Percentiles rank a stretch among this genome's conserved stretches.
Evolutionary conservation across 139 green algal genomes (phyloP).

Genomic region (Chlorella sp.): DNA sequence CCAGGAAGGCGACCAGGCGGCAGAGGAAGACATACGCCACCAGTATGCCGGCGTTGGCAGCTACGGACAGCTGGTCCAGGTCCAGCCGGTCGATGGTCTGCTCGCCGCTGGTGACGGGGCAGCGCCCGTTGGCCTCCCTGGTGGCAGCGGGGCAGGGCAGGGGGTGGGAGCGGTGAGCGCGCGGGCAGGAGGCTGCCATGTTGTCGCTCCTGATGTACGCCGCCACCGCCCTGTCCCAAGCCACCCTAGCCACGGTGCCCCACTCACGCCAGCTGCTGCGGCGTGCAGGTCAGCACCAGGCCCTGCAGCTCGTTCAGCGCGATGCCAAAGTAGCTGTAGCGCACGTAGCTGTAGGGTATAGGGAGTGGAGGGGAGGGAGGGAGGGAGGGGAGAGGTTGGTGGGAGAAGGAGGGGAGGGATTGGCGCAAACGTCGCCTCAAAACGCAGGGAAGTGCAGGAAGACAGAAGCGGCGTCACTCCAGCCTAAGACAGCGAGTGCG

Average conservation of each 20-base stretch:
- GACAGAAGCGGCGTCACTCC: no score
- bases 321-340: slow-evolving; percentile 50
- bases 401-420: neutral
- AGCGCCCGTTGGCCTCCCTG: neutral
- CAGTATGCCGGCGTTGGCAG: slow-evolving; percentile 45
- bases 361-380: neutral
- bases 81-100: slow-evolving; percentile 52
- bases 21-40: slow-evolving; percentile 46
- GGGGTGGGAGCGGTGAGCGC: neutral
- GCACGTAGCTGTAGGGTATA: slow-evolving; percentile 9
- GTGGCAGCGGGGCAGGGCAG: neutral
- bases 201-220: neutral
- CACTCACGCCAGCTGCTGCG: slow-evolving; percentile 33
- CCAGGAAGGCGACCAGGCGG: slow-evolving; percentile 51
- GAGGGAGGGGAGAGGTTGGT: neutral
- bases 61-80: slow-evolving; percentile 52
- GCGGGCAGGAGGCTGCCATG: neutral
- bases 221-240: neutral
- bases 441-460: no score
- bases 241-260: neutral
- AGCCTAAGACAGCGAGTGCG: no score
- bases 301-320: slow-evolving; percentile 60
- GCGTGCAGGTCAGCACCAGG: slow-evolving; percentile 53
- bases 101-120: slow-evolving; percentile 43
- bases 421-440: neutral